phyloP scores from a whole-genome alignment of 306 rosid species.

The Astragalus membranaceus region DNA sequence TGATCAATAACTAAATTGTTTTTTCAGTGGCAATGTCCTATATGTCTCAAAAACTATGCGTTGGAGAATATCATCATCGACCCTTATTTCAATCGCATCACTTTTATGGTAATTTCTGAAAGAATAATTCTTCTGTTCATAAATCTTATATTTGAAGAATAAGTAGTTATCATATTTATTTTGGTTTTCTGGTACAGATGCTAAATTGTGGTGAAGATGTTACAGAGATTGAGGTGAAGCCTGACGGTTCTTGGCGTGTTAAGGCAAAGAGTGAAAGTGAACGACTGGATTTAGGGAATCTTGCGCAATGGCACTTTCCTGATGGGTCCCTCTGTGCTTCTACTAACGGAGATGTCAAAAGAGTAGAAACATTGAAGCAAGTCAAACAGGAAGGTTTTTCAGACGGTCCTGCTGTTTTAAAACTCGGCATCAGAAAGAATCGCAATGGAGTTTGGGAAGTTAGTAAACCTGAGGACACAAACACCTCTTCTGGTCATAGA shows the following conservation, averaged over 20 bases:
- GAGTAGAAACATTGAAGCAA: slow-evolving; percentile 56
- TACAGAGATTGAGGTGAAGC: slow-evolving; percentile 90
- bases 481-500: slow-evolving; percentile 55
- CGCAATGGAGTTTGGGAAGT: slow-evolving; percentile 82
- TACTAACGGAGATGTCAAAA: slow-evolving; percentile 37
- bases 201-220: slow-evolving; percentile 80
- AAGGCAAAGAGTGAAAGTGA: slow-evolving; percentile 81
- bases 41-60: slow-evolving; percentile 87
- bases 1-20: slow-evolving; percentile 29
- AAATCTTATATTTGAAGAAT: slow-evolving; percentile 1
- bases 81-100: slow-evolving; percentile 85
- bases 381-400: slow-evolving; percentile 89
- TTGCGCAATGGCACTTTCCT: slow-evolving; percentile 75
- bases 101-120: slow-evolving; percentile 55
- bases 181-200: slow-evolving; percentile 53
- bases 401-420: slow-evolving; percentile 71
- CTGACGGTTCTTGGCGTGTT: slow-evolving; percentile 98
- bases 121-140: background rate
- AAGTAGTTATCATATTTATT: slow-evolving; percentile 2
- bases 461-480: slow-evolving; percentile 69
- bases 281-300: slow-evolving; percentile 63
- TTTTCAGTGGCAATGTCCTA: slow-evolving; percentile 99
- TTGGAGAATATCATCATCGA: slow-evolving; percentile 82
- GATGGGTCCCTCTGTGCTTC: slow-evolving; percentile 48
- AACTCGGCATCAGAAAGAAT: slow-evolving; percentile 79